Evolutionary conservation across 108 stramenopile genomes (phyloP).

Genomic region (Cyclotella sp.): DNA sequence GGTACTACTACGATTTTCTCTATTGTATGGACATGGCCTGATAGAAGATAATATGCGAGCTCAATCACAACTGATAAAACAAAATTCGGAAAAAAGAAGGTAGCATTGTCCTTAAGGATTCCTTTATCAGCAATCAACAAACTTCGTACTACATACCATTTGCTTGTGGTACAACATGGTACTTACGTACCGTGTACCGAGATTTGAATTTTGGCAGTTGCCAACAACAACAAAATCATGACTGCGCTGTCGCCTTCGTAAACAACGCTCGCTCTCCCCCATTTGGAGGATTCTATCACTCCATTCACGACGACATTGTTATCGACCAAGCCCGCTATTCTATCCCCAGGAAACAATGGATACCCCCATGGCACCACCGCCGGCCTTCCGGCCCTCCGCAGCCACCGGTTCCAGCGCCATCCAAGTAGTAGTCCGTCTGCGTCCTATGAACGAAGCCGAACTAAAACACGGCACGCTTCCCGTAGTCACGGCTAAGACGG

Average conservation of each 20-base stretch:
- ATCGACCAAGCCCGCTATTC: neutral
- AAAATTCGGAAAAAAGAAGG: no score
- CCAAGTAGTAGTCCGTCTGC: constrained; percentile 82
- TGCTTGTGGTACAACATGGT: no score
- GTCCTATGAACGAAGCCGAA: constrained; percentile 77
- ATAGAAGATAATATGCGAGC: no score
- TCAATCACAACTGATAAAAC: no score
- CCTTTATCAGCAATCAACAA: no score
- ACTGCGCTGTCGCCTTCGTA: neutral
- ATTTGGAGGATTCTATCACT: no score
- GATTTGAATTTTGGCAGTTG: constrained; percentile 1
- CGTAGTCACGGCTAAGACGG: constrained; percentile 75
- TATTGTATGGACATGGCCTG: no score
- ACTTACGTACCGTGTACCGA: neutral
- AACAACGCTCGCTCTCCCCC: no score
- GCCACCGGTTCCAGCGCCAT: constrained; percentile 30
- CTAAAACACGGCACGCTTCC: constrained; percentile 70
- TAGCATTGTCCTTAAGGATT: no score
- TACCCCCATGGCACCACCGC: constrained; percentile 6
- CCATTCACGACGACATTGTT: neutral
- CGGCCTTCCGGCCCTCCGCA: neutral
- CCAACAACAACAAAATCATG: neutral
- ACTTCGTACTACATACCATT: no score
- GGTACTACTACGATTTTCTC: no score
- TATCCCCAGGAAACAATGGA: neutral